Conservation (phyloP, 768 basidiomycete species). For the Termitomyces sp. region DNA sequence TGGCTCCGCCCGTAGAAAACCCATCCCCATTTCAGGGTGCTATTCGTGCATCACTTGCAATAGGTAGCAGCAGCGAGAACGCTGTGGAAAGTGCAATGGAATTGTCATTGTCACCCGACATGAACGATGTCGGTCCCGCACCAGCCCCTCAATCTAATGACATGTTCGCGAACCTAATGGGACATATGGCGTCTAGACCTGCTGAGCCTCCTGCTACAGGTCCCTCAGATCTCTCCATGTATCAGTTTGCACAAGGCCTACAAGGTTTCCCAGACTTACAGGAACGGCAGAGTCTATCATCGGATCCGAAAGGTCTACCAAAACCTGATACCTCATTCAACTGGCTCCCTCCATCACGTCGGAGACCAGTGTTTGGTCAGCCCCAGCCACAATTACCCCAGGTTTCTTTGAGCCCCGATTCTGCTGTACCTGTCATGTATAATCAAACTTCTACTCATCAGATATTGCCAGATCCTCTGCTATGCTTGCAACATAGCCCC, state of each 20-base stretch:
- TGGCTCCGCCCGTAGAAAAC: constrained; percentile 13
- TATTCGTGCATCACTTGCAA: neutral
- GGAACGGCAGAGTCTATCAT: constrained; percentile 3
- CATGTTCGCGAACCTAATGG: neutral
- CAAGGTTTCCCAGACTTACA: neutral
- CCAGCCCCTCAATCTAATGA: neutral
- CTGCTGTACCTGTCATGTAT: neutral
- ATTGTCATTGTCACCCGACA: neutral
- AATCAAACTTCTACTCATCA: neutral
- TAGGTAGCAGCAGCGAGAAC: neutral
- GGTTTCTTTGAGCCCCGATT: neutral
- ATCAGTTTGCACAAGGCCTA: neutral
- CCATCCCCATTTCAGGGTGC: constrained; percentile 4
- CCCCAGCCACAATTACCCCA: neutral
- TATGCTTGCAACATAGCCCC: neutral
- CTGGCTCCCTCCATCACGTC: constrained; percentile 11
- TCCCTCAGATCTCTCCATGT: neutral
- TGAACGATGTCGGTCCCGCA: neutral
- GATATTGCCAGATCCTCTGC: neutral
- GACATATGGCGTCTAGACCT: constrained; percentile 9
- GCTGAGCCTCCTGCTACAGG: constrained; percentile 3
- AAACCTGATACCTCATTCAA: constrained; percentile 15
- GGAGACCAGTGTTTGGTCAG: neutral
- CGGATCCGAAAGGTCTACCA: constrained; percentile 11
- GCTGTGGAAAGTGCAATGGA: neutral